Percentiles rank a stretch among this genome's conserved stretches.
These are phyloP conservation scores for Rubroboletus pulcherrimus DNA, from an alignment of 768 basidiomycete species.

Conservation along the genomic window DNA sequence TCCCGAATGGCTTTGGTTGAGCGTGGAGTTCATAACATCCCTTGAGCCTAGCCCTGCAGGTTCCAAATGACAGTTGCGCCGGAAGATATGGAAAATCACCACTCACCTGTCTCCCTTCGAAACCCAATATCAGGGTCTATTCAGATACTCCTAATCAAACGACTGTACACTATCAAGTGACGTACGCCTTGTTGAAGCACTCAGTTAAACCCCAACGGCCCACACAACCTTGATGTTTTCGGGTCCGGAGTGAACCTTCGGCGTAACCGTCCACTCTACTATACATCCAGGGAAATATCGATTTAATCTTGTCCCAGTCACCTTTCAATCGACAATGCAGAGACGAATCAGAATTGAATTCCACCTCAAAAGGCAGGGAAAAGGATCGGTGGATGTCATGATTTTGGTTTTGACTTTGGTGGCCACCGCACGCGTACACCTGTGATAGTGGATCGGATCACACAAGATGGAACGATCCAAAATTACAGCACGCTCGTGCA, in stretches of 20 bases:
- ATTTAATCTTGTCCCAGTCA: not conserved
- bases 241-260: not conserved
- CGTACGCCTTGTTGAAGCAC: not conserved
- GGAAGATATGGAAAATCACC: not conserved
- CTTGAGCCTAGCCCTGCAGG: not conserved
- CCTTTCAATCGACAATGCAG: not conserved
- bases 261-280: not conserved
- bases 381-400: not conserved
- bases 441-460: not conserved
- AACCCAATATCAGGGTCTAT: not conserved
- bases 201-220: not conserved
- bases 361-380: not conserved
- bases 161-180: not conserved
- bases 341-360: no score
- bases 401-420: no score
- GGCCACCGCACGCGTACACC: not conserved
- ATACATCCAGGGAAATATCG: not conserved
- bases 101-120: no score
- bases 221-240: no score
- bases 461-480: not conserved
- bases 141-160: not conserved
- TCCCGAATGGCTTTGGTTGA: not conserved
- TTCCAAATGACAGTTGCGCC: not conserved
- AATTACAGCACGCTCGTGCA: not conserved
- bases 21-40: not conserved